Evolutionary conservation across 2,329 filamentous ascomycete species (phyloP), one percentile per base, ranked within the genome.

Genomic region (Fusarium sambucinum): DNA sequence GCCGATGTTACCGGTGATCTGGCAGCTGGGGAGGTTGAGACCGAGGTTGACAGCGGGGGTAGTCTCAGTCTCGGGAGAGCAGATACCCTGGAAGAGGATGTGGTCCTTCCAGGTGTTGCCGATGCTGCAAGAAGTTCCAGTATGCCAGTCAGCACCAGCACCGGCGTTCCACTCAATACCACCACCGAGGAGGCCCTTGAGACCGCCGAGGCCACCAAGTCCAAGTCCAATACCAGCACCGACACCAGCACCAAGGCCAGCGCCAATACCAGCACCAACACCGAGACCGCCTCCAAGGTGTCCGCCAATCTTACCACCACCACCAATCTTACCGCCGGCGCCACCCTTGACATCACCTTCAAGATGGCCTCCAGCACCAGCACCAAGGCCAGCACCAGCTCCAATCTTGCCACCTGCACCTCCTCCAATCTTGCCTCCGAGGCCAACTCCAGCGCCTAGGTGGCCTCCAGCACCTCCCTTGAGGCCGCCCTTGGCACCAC

Each of bases 1-100:
- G 19, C 77, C 78, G 42, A 85, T 80, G 21, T 75, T 75, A 68
- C 85, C 85, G 69, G 82, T 80, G 52, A 85, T 78, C 71, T 84
- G 85, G 30, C 68, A 71, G 42, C 62, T 66, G 29, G 63, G 63
- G 27, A 75, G 69, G 68, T 70, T 68, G 17, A 75, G 70, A 37
- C 68, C 73, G 6, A 75, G 69, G 37, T 54, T 50, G 46, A 74
- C 59, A 51, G 68, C 73, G 10, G 66, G 61, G n/a, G 68, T 54
- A n/a, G 66, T 52, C 3, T 59, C 55, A 4, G 71, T 71, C 46
- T 61, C 66, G 7, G 63, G 46, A 7, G 70, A 60, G 19, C 66
- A 67, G 19, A 70, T n/a, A 33, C 68, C 68, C 45, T 64, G 27
- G 63, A 70, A 70, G 41, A 70, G 67, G 7, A 69, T 38, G 33